Conservation (phyloP, 2,329 filamentous ascomycete species). For the Didymella pinodella region DNA sequence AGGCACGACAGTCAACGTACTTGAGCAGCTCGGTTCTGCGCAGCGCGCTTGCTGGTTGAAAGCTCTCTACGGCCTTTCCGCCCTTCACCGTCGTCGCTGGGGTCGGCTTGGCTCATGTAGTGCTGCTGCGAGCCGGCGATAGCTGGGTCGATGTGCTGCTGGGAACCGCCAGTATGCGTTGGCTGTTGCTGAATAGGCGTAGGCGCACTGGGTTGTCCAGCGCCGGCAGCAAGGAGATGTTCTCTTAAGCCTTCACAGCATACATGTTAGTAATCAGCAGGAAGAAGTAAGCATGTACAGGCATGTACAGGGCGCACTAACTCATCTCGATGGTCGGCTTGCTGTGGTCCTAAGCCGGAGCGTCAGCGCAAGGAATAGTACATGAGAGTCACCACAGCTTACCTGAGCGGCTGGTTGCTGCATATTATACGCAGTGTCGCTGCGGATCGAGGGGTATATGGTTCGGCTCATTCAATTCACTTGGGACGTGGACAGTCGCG, state of each 20-base stretch:
- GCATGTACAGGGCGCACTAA: slow-evolving; percentile 40
- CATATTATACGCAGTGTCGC: slow-evolving; percentile 45
- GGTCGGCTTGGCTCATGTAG: slow-evolving; percentile 58
- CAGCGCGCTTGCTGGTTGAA: slow-evolving; percentile 93
- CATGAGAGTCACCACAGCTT: slow-evolving; percentile 50
- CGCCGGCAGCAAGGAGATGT: slow-evolving; percentile 65
- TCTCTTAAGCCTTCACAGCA: slow-evolving; percentile 65
- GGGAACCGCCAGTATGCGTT: slow-evolving; percentile 52
- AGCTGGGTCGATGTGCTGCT: slow-evolving; percentile 66
- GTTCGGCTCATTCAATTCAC: slow-evolving; percentile 36
- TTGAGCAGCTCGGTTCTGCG: slow-evolving; percentile 96
- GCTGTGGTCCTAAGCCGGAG: slow-evolving; percentile 39
- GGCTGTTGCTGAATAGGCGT: slow-evolving; percentile 37
- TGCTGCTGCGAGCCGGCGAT: slow-evolving; percentile 60
- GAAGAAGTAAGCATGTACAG: slow-evolving; percentile 20
- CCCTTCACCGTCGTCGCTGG: slow-evolving; percentile 57
- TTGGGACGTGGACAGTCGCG: slow-evolving; percentile 7
- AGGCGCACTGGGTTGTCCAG: slow-evolving; percentile 50
- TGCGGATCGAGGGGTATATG: slow-evolving; percentile 47
- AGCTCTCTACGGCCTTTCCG: slow-evolving; percentile 82
- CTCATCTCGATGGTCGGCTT: slow-evolving; percentile 55
- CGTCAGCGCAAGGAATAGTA: slow-evolving; percentile 34
- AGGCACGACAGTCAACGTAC: slow-evolving; percentile 58
- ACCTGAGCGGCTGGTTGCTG: slow-evolving; percentile 61
- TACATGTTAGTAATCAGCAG: slow-evolving; percentile 44